Percentiles rank a stretch among this genome's conserved stretches.
Evolutionary conservation across 2,329 filamentous ascomycete species (phyloP).

Genomic region (Aspergillus brasiliensis): DNA sequence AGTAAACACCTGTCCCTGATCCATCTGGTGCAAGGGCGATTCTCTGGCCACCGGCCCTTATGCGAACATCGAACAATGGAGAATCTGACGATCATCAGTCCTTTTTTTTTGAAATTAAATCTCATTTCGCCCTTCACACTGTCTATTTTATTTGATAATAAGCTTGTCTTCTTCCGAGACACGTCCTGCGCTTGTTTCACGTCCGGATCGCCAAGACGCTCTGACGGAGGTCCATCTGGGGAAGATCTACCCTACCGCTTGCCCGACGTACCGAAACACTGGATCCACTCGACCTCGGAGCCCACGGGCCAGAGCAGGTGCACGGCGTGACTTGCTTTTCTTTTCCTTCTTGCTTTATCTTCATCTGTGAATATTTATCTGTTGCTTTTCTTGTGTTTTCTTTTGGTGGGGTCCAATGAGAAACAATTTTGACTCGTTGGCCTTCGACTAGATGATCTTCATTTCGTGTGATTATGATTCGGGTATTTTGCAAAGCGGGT

Average conservation of each 20-base stretch:
- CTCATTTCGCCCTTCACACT: conserved; percentile 7
- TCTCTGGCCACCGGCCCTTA: conserved; percentile 1
- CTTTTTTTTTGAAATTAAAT: conserved; percentile 13
- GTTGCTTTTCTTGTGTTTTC: not conserved
- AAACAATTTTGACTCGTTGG: conserved; percentile 21
- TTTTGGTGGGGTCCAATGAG: conserved; percentile 15
- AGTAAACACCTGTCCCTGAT: not conserved
- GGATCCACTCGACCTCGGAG: not conserved
- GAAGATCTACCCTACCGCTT: not conserved
- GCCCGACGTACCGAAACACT: not conserved
- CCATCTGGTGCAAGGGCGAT: conserved; percentile 1
- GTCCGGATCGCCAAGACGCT: conserved; percentile 5
- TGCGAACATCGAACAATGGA: conserved; percentile 9
- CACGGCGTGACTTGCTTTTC: conserved; percentile 10
- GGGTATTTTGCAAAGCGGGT: not conserved
- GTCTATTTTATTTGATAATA: conserved; percentile 11
- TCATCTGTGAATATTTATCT: conserved; percentile 26
- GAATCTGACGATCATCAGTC: conserved; percentile 19
- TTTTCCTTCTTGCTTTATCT: conserved; percentile 16
- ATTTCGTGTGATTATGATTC: conserved; percentile 10
- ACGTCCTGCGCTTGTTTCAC: not conserved
- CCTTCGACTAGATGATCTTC: not conserved
- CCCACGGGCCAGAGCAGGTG: not conserved
- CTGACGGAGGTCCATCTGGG: not conserved
- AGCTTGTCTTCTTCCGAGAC: not conserved